phyloP scores from a whole-genome alignment of 2,329 filamentous ascomycete species.

The Cryphonectria parasitica region DNA sequence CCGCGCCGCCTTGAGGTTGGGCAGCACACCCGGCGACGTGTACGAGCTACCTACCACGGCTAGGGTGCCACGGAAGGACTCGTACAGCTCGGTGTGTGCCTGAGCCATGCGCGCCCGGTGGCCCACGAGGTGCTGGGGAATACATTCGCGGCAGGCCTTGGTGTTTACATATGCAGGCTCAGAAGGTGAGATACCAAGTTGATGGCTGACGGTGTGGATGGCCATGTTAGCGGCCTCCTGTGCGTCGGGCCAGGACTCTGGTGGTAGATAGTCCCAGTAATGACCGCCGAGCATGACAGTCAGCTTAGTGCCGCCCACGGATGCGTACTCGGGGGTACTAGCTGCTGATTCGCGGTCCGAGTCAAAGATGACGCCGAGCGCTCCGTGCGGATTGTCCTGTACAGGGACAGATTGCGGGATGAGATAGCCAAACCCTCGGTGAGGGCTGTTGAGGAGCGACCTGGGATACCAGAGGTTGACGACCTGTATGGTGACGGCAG shows the following conservation, averaged over 20 bases:
- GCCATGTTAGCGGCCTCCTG: slow-evolving; percentile 73
- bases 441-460: slow-evolving; percentile 61
- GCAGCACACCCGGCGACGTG: slow-evolving; percentile 54
- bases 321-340: slow-evolving; percentile 29
- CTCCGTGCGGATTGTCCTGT: slow-evolving; percentile 39
- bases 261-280: slow-evolving; percentile 70
- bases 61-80: slow-evolving; percentile 64
- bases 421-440: slow-evolving; percentile 86
- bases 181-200: slow-evolving; percentile 69
- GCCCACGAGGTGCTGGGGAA: slow-evolving; percentile 87
- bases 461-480: slow-evolving; percentile 85
- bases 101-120: slow-evolving; percentile 66
- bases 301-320: slow-evolving; percentile 71
- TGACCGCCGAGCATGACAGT: slow-evolving; percentile 96
- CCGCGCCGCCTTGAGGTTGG: slow-evolving; percentile 54
- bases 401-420: slow-evolving; percentile 67
- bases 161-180: slow-evolving; percentile 59
- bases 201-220: slow-evolving; percentile 68
- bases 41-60: slow-evolving; percentile 65
- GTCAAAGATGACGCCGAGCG: slow-evolving; percentile 90
- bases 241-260: slow-evolving; percentile 60
- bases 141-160: slow-evolving; percentile 68
- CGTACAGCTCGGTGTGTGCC: slow-evolving; percentile 58
- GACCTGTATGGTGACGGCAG: slow-evolving; percentile 81
- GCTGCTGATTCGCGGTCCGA: slow-evolving; percentile 57